Evolutionary conservation across 176 grass and related monocot species (phyloP), one percentile per base, ranked within the genome.

Genomic region (Aegilops bicornis): DNA sequence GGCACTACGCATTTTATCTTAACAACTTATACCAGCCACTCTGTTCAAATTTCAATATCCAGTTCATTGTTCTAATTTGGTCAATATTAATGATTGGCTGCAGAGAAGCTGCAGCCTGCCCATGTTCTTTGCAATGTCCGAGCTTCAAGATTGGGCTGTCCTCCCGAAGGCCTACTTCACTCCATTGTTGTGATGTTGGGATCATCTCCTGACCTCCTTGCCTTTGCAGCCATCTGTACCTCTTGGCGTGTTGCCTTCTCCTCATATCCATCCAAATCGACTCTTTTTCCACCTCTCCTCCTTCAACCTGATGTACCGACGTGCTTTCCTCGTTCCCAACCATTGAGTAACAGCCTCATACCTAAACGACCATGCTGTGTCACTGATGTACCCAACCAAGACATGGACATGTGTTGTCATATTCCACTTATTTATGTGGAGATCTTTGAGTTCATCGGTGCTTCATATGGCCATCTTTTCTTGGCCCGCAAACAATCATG

Each of bases 391-490:
- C 27, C 81, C 50, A 73, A 30, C 16, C 11, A 35, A 13, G 14
- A 27, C 10, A 22, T 31, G 8, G 0, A 56, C 10, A 8, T 79
- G 43, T 10, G 35, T 9, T 22, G 10, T 12, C 17, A 32, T 8
- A 69, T 58, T 39, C 33, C 68, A n/a, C 36, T 39, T 39, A 0
- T 2, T 70, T 2, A 11, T 5, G 82, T 45, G 23, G 7, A 59
- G 7, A 62, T 45, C 5, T 69, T 79, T 10, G 3, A 9, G 66
- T 35, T 70, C 32, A 39, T 36, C 1, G 86, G 90, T 25, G 78
- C 48, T 62, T 86, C 83, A 11, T 77, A 70, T 66, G 90, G 83
- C 3, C 66, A 86, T 30, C 73, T 89, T 65, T 84, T 92, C 68
- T 83, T 78, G 25, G 20, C 4, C 16, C 0, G 8, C 13, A 17